Evolutionary conservation across 345 rosid genomes (phyloP).

Genomic region (Eucalyptus pauciflora): DNA sequence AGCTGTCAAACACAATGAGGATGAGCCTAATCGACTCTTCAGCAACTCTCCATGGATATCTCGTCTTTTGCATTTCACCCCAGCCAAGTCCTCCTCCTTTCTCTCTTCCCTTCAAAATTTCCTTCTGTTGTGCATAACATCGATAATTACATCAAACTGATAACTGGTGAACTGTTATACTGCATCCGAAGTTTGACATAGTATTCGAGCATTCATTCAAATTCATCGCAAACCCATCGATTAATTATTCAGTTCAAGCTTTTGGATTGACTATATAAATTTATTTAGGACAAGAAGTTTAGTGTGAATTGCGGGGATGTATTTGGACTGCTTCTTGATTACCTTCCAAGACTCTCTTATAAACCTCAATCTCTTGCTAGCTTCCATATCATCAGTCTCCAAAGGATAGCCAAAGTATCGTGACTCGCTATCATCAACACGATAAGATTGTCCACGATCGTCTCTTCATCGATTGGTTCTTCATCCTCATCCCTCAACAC

Average conservation of each 20-base stretch:
- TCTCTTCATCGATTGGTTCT: not conserved
- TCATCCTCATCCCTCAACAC: not conserved
- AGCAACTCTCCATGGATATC: conserved; percentile 9
- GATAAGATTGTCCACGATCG: not conserved
- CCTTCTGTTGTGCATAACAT: not conserved
- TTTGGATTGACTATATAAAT: not conserved
- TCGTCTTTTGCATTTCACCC: conserved; percentile 10
- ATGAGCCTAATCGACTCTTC: conserved; percentile 11
- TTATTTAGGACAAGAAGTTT: not conserved
- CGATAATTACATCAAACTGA: not conserved
- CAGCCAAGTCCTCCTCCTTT: not conserved
- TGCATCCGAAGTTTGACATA: not conserved
- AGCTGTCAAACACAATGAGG: conserved; percentile 4
- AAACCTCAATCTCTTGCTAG: not conserved
- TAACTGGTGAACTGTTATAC: not conserved
- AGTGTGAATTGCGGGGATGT: not conserved
- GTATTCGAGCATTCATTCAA: not conserved
- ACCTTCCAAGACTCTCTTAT: not conserved
- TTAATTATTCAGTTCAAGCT: not conserved
- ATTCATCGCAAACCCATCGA: not conserved
- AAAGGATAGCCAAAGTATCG: not conserved
- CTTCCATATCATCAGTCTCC: not conserved
- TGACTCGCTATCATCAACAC: not conserved
- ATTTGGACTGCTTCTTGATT: not conserved
- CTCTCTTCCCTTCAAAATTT: not conserved